Evolutionary conservation across 179 eudicot species (phyloP), one percentile per base, ranked within the genome.

Genomic region (Silene vulgaris): DNA sequence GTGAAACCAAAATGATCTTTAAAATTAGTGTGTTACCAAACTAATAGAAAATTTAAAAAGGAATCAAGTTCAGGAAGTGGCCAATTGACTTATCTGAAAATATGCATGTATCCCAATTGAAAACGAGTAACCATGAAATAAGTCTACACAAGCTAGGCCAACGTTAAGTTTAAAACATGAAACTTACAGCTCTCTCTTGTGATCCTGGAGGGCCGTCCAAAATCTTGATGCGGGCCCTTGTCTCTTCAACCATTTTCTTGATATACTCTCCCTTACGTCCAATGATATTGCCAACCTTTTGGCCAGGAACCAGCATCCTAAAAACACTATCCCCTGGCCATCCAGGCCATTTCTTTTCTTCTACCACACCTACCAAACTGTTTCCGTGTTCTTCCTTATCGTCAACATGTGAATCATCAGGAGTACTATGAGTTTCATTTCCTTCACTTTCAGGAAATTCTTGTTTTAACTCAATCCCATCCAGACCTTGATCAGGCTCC

Each of bases 291-390:
- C 99, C 99, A 80, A 92, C 97, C 79, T 87, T 92, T 59, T 92
- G 97, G 32, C 77, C 88, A 67, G 99, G 99, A 19, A 95, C 90
- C 84, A 95, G 76, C 87, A 95, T 86, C 81, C 99, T 85, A 71
- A 95, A 95, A 32, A 95, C 97, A 80, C 88, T 90, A 84, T 92
- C 99, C 65, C 99, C 99, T 13, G 99, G 99, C 99, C 99, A 95
- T 50, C 99, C 99, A 80, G 99, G 99, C 99, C 99, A 95, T 79
- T 82, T 92, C 77, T 95, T 88, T 72, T 88, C 96, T 68, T 71
- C 87, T 12, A 43, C 77, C 32, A 37, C 84, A 30, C 29, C 77
- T 5, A 37, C 76, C 65, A 76, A 28, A 76, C 80, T 78, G 69
- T 78, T 79, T 71, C 75, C 85, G n/a, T 65, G 78, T 60, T 32